These are phyloP conservation scores for Elaeis guineensis DNA, from an alignment of 176 grass and related monocot species.

Conservation along the genomic window DNA sequence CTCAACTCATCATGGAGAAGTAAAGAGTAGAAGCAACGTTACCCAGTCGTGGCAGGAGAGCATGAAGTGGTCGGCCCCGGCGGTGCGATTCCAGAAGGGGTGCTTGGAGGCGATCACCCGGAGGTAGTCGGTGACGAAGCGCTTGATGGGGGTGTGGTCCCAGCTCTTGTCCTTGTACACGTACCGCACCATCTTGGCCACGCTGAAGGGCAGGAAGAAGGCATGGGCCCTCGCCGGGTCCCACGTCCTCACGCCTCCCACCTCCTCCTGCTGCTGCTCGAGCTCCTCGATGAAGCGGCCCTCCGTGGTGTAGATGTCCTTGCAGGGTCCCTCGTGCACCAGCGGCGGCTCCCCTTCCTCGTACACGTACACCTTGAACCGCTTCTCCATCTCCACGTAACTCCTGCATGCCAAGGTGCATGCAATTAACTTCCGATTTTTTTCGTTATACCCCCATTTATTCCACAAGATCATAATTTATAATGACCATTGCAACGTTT, in stretches of 20 bases:
- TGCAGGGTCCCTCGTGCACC: conserved; percentile 53
- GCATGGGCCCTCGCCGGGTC: conserved; percentile 36
- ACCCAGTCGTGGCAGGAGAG: conserved; percentile 84
- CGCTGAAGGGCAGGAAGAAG: conserved; percentile 68
- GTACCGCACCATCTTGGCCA: conserved; percentile 42
- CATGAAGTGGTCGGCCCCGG: conserved; percentile 82
- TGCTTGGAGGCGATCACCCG: conserved; percentile 39
- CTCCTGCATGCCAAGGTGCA: conserved; percentile 29
- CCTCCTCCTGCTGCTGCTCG: conserved; percentile 21
- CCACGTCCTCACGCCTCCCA: conserved; percentile 20
- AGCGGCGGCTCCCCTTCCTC: conserved; percentile 75
- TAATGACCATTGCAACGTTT: neutral
- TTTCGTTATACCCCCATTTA: no score
- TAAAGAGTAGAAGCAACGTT: neutral
- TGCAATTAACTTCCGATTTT: neutral
- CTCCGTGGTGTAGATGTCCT: conserved; percentile 71
- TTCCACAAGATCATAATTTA: neutral
- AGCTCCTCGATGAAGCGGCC: conserved; percentile 74
- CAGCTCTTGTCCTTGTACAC: conserved; percentile 14
- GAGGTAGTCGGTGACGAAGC: conserved; percentile 56
- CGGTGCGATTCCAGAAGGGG: conserved; percentile 66
- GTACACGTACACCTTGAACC: conserved; percentile 76
- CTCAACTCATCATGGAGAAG: no score
- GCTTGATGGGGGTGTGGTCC: conserved; percentile 20
- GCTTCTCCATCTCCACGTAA: conserved; percentile 67